These are phyloP conservation scores for Neofusicoccum laricinum DNA, from an alignment of 2,329 filamentous ascomycete species.

Conservation along the genomic window DNA sequence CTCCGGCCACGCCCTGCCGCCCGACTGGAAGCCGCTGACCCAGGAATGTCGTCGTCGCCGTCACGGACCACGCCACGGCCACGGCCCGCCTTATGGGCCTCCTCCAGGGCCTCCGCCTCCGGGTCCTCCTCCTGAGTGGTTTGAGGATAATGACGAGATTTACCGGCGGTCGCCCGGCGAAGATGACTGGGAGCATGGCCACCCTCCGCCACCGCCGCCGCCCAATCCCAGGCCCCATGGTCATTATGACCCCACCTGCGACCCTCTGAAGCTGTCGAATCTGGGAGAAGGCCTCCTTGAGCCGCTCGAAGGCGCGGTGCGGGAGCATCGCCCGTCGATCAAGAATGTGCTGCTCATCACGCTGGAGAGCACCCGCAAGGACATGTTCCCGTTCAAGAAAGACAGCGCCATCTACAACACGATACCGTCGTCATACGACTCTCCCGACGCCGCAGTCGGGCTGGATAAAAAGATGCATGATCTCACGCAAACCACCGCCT, in stretches of 20 bases:
- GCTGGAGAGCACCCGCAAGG: conserved; percentile 41
- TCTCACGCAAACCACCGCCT: conserved; percentile 32
- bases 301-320: conserved; percentile 28
- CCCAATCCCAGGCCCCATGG: not conserved
- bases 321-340: conserved; percentile 30
- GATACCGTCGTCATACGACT: conserved; percentile 27
- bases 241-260: conserved; percentile 32
- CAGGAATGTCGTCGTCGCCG: not conserved
- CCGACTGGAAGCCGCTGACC: conserved; percentile 16
- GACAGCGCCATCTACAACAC: conserved; percentile 33
- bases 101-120: not conserved
- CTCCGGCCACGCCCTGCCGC: not conserved
- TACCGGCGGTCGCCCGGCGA: not conserved
- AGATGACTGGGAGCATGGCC: not conserved
- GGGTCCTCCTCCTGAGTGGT: not conserved
- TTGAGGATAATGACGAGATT: not conserved
- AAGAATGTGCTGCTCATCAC: conserved; percentile 39
- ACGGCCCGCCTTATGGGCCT: not conserved
- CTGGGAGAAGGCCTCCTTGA: conserved; percentile 31
- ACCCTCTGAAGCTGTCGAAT: conserved; percentile 40
- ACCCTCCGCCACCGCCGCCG: not conserved
- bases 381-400: conserved; percentile 39
- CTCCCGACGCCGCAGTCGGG: conserved; percentile 18
- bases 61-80: not conserved
- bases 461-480: conserved; percentile 28